Evolutionary conservation across 2,329 filamentous ascomycete genomes (phyloP), one percentile per base, ranked within the genome.

Genomic region (Talaromyces funiculosus): DNA sequence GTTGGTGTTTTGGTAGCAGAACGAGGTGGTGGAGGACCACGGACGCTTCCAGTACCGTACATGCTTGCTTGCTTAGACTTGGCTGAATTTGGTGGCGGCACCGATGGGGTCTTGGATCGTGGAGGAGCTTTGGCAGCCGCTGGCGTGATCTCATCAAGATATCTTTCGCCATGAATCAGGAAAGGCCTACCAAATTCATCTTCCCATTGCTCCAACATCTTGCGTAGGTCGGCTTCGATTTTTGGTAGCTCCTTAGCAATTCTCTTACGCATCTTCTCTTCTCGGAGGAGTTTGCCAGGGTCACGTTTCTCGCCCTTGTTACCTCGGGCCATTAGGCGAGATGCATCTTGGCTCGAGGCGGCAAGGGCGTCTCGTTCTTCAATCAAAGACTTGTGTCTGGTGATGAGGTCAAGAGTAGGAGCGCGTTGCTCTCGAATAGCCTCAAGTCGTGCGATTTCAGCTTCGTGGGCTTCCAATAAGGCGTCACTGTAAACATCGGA

Each of bases 241-340:
- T 96, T 97, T 60, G 94, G 94, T 31, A 99, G 80, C 71, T 99
- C 94, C 75, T 97, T 99, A 26, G 92, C 84, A 64, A 99, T 97
- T 61, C 92, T 85, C 84, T 99, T 99, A 62, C 94, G 87, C 90
- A 96, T 96, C 83, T 97, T 99, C 78, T 99, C 94, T 72, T 99
- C 94, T 31, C 94, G 85, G 57, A 99, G 81, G 16, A 99, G 82
- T 77, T 96, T 94, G 55, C 92, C 93, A 2, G 94, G 94, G 71
- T 99, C 94, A 64, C 95, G 90, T 75, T 88, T 90, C 78, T 97
- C 93, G 59, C 93, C 93, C 78, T 96, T 96, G 66, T 91, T 88
- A 2, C 92, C 92, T 63, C 93, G 91, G 68, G 87, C 85, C 88
- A 97, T 92, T 31, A 99, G 81, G 47, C 94, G 88, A 6, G 93